Base-by-base conservation (phyloP, 2,329 filamentous ascomycete genomes). In the Sordariomycetes sp. region DNA sequence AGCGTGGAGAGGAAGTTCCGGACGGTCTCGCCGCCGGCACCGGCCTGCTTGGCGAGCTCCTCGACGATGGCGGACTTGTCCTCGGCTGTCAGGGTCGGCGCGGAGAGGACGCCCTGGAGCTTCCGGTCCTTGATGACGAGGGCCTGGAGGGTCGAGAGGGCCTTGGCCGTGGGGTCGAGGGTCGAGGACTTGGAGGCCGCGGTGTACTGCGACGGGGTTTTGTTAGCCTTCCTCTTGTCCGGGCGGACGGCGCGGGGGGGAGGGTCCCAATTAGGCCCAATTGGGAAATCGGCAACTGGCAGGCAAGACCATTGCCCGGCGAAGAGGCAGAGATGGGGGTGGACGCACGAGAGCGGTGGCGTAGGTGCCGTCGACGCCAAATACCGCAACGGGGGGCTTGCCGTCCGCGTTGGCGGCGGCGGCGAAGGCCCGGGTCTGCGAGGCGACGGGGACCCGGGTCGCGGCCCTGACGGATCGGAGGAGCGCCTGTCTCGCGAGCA, bases 341-440 rank as follows among this genome's bases (percentile, higher is more conserved):
- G 24, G 32, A 58, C 90, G 74, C 93, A 99, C 94, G 86, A 99
- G 83, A 79, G 94, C 94, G 79, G 88, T 91, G 74, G 94, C 94
- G 79, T 99, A 99, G 73, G 93, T 97, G 76, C 94, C 94, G 77
- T 97, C 94, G 71, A 99, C 79, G 68, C 94, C 94, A 77, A 90
- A 99, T 71, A 99, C 84, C 68, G 92, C 83, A 72, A 97, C 81
- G 66, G 94, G 94, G 68, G 93, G 86, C 81, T 89, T 92, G 74
- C 85, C 76, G 61, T 86, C 84, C 72, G 83, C 73, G 69, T 82
- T 79, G 64, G 88, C 87, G 67, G 90, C 90, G 76, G 90, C 89
- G 70, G 90, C 90, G 76, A 90, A 97, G 74, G 83, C 84, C 74
- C 92, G 87, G 40, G 40, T 46, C 40, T 46, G 40, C 75, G 84